Evolutionary conservation across 208 protist species (phyloP), one percentile per base, ranked within the genome.

Genomic region (Blechomonas ayalai): DNA sequence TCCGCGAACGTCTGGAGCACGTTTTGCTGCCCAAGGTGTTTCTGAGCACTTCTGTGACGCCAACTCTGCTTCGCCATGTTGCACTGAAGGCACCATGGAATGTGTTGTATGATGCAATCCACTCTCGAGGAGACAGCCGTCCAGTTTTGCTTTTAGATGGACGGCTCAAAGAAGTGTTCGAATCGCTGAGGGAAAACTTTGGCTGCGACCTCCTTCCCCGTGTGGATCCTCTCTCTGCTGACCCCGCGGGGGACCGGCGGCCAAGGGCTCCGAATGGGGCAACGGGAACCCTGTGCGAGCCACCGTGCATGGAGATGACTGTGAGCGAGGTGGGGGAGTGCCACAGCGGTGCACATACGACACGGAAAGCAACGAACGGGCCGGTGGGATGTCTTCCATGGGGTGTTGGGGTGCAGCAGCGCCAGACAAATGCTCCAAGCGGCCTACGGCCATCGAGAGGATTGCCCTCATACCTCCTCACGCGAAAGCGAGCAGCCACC

Each of bases 21-120:
- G 43, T 58, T 3, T 38, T 73, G 7, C 65, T 78, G 6, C 70
- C 70, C 9, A 62, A 57, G 19, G 34, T 78, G 0, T 78, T 78
- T 31, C 20, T 77, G 16, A 46, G 53, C 16, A 70, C 59, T 2
- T 31, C 19, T 31, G 22, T 78, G n/a, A 32, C 64, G 0, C 32
- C 33, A 53, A 44, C 29, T 47, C 61, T 5, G 48, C n/a, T n/a
- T 31, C 23, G 29, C 55, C n/a, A n/a, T 55, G 48, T 54, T 37
- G 56, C 61, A 13, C 29, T 65, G 18, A 41, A 26, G 16, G 4
- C 26, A 8, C 42, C 47, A 27, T 55, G 49, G 36, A 16, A 19
- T 26, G n/a, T 13, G 23, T 66, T 66, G 29, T 42, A n/a, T 34
- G 31, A 34, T 16, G 10, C 37, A 18, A n/a, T 29, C n/a, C 8